Evolutionary conservation across 2,329 filamentous ascomycete genomes (phyloP), one percentile per base, ranked within the genome.

Genomic region (Cytospora piceae): DNA sequence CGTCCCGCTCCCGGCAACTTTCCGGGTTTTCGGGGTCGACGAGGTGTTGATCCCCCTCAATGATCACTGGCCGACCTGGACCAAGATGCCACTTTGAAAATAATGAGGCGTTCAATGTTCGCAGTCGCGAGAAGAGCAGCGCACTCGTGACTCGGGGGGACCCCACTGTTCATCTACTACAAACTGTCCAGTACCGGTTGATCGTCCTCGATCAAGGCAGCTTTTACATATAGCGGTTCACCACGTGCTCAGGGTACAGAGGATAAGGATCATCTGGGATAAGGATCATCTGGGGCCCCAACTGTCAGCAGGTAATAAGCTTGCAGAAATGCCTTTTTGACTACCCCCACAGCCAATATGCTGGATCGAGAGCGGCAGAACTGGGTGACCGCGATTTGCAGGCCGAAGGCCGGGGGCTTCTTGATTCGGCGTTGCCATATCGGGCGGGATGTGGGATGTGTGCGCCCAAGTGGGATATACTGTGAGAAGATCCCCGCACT

Each of bases 271-370:
- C 24, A 24, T 24, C n/a, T n/a, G n/a, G n/a, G n/a, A 49, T 49
- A 12, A 14, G 22, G 46, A 49, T 49, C 46, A 22, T 24, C 46
- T 49, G 11, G 46, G 46, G 46, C 39, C 20, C 46, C 46, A 49
- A 24, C 46, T 49, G 46, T 49, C 46, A 49, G 46, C 46, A 49
- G 46, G 46, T 49, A 49, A 22, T 49, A 49, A 49, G 46, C 46
- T 49, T 49, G 46, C 46, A 49, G 46, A 49, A 20, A 22, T 49
- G 46, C n/a, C 5, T 22, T 42, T 49, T 49, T n/a, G 46, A 24
- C 46, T 49, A 49, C n/a, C 22, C n/a, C 22, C n/a, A 24, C 22
- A 49, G n/a, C 9, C 46, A 20, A 12, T 20, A 24, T 49, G 46
- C 46, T 49, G 46, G 46, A n/a, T n/a, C n/a, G 11, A 37, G 34